A percentile compares a stretch with the other conserved stretches of the same genome.
These are phyloP conservation scores for Sporothrix pallida DNA, from an alignment of 2,329 filamentous ascomycete genomes.

Conservation along the genomic window DNA sequence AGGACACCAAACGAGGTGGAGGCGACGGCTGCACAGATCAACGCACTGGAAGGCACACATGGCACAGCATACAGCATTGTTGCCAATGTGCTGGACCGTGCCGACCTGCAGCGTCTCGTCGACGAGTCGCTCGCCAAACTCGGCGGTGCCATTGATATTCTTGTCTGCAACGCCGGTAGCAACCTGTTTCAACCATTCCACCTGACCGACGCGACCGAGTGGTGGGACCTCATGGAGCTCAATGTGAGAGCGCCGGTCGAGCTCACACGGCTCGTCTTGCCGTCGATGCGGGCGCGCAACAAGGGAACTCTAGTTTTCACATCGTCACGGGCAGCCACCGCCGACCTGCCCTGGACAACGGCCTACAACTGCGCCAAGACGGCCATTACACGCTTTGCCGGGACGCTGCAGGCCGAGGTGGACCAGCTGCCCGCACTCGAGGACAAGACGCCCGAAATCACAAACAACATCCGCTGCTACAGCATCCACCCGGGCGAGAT, in stretches of 20 bases:
- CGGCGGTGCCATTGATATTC: neutral
- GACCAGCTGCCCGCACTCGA: neutral
- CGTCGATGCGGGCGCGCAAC: neutral
- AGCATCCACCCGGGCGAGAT: constrained; percentile 19
- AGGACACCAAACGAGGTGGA: neutral
- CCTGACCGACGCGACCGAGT: constrained; percentile 5
- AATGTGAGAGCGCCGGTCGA: constrained; percentile 14
- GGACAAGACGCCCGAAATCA: neutral
- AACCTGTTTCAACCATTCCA: constrained; percentile 8
- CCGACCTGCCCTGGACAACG: constrained; percentile 21
- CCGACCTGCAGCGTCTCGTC: neutral
- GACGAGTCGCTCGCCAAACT: neutral
- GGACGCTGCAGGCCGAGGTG: constrained; percentile 1
- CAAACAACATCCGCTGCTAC: constrained; percentile 5
- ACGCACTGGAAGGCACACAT: neutral
- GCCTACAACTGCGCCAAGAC: constrained; percentile 25
- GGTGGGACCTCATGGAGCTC: constrained; percentile 25
- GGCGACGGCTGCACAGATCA: neutral
- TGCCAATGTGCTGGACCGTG: neutral
- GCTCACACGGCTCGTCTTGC: constrained; percentile 2
- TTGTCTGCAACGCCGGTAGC: neutral
- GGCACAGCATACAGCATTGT: neutral
- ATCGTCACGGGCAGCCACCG: constrained; percentile 2
- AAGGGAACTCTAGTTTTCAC: neutral
- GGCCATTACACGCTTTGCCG: constrained; percentile 20